phyloP scores from a whole-genome alignment of 768 basidiomycete species.

The Termitomyces sp. region DNA sequence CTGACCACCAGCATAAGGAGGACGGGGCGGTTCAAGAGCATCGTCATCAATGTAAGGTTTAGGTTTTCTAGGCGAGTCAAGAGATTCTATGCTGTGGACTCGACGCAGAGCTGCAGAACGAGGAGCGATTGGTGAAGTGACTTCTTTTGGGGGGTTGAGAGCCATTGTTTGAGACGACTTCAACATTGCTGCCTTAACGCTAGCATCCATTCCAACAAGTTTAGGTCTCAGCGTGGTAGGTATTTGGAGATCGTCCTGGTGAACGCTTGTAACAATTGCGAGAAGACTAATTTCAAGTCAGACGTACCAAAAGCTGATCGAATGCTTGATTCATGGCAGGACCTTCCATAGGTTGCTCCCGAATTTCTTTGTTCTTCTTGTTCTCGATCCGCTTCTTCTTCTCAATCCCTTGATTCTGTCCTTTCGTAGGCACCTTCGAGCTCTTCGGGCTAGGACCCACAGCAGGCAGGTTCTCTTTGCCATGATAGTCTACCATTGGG shows the following conservation, averaged over 20 bases:
- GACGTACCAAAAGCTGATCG: slow-evolving; percentile 73
- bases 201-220: slow-evolving; percentile 74
- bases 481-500: slow-evolving; percentile 45
- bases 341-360: slow-evolving; percentile 20
- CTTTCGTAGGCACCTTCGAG: slow-evolving; percentile 25
- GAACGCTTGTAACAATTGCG: neutral
- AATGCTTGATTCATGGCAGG: slow-evolving; percentile 66
- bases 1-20: slow-evolving; percentile 30
- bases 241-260: slow-evolving; percentile 86
- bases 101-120: slow-evolving; percentile 52
- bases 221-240: slow-evolving; percentile 75
- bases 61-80: slow-evolving; percentile 51
- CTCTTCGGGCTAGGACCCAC: slow-evolving; percentile 15
- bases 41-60: slow-evolving; percentile 38
- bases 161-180: slow-evolving; percentile 75
- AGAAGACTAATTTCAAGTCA: neutral
- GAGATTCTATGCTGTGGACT: slow-evolving; percentile 71
- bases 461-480: slow-evolving; percentile 64
- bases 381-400: slow-evolving; percentile 37
- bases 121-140: slow-evolving; percentile 43
- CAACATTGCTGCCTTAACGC: slow-evolving; percentile 90
- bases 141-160: slow-evolving; percentile 32
- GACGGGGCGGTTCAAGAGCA: slow-evolving; percentile 33
- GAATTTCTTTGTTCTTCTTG: slow-evolving; percentile 16
- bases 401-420: slow-evolving; percentile 29